These are phyloP conservation scores for Chrysanthemum makinoi DNA, from an alignment of 129 eudicot species.

Conservation along the genomic window DNA sequence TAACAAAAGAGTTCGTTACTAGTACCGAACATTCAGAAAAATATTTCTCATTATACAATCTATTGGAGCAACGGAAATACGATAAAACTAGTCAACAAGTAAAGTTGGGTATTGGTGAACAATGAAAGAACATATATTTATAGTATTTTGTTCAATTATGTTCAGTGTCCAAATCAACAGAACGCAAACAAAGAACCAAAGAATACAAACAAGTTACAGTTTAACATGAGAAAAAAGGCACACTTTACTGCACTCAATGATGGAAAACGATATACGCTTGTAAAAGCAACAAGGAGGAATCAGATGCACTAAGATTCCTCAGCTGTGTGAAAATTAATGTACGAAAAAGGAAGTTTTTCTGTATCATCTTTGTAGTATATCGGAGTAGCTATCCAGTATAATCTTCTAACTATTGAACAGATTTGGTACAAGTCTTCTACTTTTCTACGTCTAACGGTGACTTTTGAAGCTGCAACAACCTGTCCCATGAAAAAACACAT, in stretches of 20 bases:
- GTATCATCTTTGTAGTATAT: constrained; percentile 5
- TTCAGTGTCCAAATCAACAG: constrained; percentile 10
- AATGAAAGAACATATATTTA: constrained; percentile 18
- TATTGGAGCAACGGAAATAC: not conserved
- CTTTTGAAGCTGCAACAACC: constrained; percentile 9
- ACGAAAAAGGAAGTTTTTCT: constrained; percentile 8
- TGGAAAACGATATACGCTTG: constrained; percentile 8
- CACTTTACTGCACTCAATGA: constrained; percentile 20
- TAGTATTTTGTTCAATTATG: not conserved
- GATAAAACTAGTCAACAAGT: not conserved
- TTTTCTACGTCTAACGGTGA: not conserved
- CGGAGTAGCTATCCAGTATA: not conserved
- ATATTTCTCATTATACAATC: not conserved
- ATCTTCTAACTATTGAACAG: not conserved
- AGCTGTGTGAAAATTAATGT: not conserved
- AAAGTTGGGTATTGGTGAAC: constrained; percentile 3
- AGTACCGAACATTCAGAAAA: not conserved
- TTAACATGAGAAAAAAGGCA: constrained; percentile 12
- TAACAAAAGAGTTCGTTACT: not conserved
- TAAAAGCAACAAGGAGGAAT: not conserved
- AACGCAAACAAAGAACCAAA: constrained; percentile 17
- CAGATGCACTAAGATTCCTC: not conserved
- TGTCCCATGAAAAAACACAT: constrained; percentile 1
- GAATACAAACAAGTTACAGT: constrained; percentile 11
- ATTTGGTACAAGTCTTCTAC: constrained; percentile 4